These are phyloP conservation scores for Rhodotorula sp. DNA, from an alignment of 1,284 basidiomycete species.

Conservation along the genomic window DNA sequence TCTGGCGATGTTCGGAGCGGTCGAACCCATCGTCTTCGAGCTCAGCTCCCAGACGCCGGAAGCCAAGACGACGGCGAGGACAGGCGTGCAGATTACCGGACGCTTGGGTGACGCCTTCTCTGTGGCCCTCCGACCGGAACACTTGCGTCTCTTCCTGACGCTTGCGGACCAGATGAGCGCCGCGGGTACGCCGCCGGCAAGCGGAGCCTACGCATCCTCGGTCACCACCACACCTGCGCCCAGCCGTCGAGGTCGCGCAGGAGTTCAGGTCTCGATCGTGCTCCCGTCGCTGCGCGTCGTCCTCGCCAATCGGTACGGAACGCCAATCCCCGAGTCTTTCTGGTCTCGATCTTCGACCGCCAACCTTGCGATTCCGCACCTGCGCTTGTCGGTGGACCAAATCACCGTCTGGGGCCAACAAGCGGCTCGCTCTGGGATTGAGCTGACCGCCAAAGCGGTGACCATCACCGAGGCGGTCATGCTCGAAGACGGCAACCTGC, in stretches of 20 bases:
- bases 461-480: conserved; percentile 32
- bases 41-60: not conserved
- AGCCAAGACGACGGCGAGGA: not conserved
- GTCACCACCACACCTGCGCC: no score
- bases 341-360: conserved; percentile 28
- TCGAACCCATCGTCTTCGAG: not conserved
- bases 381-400: conserved; percentile 47
- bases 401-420: conserved; percentile 23
- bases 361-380: conserved; percentile 46
- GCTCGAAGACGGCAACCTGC: conserved; percentile 36
- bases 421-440: conserved; percentile 31
- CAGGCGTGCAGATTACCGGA: not conserved
- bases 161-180: not conserved
- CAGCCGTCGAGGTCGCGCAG: not conserved
- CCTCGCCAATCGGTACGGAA: not conserved
- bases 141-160: not conserved
- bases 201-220: no score
- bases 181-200: no score
- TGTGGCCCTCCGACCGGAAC: not conserved
- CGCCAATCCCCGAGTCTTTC: not conserved
- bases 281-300: not conserved
- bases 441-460: conserved; percentile 48
- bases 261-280: not conserved
- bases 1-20: not conserved
- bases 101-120: not conserved